Percentiles rank a stretch among this genome's conserved stretches.
These are phyloP conservation scores for Flaveria trinervia DNA, from an alignment of 129 eudicot genomes.

Conservation along the genomic window DNA sequence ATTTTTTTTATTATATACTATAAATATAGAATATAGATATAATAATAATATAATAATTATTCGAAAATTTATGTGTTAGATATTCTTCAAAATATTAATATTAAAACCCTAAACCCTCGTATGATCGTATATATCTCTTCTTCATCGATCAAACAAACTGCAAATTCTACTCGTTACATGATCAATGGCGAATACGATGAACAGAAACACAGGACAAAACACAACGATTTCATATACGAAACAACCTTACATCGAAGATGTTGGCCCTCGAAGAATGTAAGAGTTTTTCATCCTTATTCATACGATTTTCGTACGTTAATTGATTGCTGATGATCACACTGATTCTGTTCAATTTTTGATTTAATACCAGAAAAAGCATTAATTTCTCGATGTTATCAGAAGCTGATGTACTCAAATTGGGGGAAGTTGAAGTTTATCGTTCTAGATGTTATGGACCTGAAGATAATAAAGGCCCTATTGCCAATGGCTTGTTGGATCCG, in stretches of 20 bases:
- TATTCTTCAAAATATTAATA: too few relatives aligned
- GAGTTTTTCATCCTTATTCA: background rate
- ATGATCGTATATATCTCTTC: too few relatives aligned
- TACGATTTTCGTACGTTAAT: background rate
- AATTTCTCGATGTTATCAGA: slow-evolving; percentile 57
- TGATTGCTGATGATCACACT: background rate
- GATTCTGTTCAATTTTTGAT: background rate
- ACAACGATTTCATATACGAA: slow-evolving; percentile 51
- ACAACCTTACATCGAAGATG: slow-evolving; percentile 73
- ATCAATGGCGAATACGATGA: slow-evolving; percentile 7
- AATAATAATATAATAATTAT: too few relatives aligned
- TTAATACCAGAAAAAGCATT: slow-evolving; percentile 63
- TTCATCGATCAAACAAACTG: too few relatives aligned
- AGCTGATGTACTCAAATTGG: slow-evolving; percentile 53
- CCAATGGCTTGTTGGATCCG: slow-evolving; percentile 67
- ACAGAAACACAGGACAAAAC: slow-evolving; percentile 36
- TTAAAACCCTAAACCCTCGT: background rate
- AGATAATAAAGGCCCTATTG: slow-evolving; percentile 38
- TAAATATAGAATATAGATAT: too few relatives aligned
- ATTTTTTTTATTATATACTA: too few relatives aligned
- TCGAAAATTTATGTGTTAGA: too few relatives aligned
- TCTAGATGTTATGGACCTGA: slow-evolving; percentile 47
- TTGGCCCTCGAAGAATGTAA: slow-evolving; percentile 70
- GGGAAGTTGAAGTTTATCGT: slow-evolving; percentile 54
- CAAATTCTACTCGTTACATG: too few relatives aligned